Evolutionary conservation across 2,329 filamentous ascomycete species (phyloP).

Genomic region (Nemania serpens): DNA sequence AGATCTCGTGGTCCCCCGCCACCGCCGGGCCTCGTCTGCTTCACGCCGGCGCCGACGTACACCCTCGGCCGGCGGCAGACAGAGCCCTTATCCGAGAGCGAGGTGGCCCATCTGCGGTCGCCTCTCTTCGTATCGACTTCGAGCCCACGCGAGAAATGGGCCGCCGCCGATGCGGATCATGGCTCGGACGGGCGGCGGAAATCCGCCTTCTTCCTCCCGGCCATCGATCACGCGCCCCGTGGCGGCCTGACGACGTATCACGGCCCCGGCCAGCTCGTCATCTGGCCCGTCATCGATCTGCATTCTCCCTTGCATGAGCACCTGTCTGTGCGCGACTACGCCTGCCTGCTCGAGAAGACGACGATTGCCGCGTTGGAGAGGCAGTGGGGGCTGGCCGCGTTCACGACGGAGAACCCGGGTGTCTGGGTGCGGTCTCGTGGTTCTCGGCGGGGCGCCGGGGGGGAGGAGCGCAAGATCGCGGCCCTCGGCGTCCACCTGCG

Average conservation of each 20-base stretch:
- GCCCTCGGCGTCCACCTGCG: conserved; percentile 91
- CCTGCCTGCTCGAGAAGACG: conserved; percentile 75
- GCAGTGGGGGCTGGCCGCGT: conserved; percentile 63
- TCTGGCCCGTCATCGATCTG: conserved; percentile 91
- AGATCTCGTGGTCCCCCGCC: conserved; percentile 49
- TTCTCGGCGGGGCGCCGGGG: background rate
- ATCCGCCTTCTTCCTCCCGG: conserved; percentile 44
- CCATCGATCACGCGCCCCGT: conserved; percentile 75
- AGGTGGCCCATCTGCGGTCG: conserved; percentile 51
- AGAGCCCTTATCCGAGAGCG: conserved; percentile 49
- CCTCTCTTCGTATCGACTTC: conserved; percentile 44
- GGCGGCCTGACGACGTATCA: conserved; percentile 95
- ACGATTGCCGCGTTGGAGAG: conserved; percentile 68
- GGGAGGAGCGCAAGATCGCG: conserved; percentile 73
- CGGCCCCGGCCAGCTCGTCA: conserved; percentile 87
- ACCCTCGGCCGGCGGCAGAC: conserved; percentile 85
- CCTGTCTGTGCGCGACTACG: conserved; percentile 75
- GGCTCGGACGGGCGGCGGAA: conserved; percentile 24
- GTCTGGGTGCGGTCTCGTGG: conserved; percentile 67
- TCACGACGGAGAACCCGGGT: conserved; percentile 76
- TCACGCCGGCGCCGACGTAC: conserved; percentile 82
- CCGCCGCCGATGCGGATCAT: background rate
- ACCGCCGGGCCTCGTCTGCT: conserved; percentile 76
- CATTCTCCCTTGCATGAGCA: conserved; percentile 58
- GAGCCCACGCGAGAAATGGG: conserved; percentile 22